Percentiles rank a stretch among this genome's conserved stretches.
phyloP scores from a whole-genome alignment of 2,329 filamentous ascomycete genomes.

The Claviceps africana region DNA sequence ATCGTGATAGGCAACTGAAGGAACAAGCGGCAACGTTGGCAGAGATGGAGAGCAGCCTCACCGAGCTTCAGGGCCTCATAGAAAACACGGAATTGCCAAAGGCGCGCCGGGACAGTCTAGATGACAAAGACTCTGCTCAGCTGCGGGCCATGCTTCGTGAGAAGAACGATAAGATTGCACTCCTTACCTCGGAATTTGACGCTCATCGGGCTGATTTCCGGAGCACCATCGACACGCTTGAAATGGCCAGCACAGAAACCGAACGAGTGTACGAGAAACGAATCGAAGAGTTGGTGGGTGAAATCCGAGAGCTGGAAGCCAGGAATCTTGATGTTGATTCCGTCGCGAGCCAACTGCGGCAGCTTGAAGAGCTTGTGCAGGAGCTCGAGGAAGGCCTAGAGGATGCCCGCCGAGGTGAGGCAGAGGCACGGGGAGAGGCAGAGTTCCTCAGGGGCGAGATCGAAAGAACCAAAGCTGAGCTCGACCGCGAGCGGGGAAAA shows the following conservation, averaged over 20 bases:
- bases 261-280: constrained; percentile 91
- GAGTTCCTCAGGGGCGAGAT: constrained; percentile 93
- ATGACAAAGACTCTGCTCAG: constrained; percentile 61
- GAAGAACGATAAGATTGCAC: constrained; percentile 92
- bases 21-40: constrained; percentile 71
- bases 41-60: constrained; percentile 80
- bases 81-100: constrained; percentile 35
- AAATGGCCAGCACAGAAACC: constrained; percentile 90
- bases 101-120: constrained; percentile 33
- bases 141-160: constrained; percentile 74
- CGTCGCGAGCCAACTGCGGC: constrained; percentile 82
- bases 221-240: constrained; percentile 90
- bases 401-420: constrained; percentile 84
- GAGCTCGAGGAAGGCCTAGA: constrained; percentile 94
- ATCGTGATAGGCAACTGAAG: constrained; percentile 74
- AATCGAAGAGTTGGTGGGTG: constrained; percentile 71
- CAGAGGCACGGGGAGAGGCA: constrained; percentile 87
- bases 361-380: constrained; percentile 88
- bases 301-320: constrained; percentile 70
- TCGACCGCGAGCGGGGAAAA: constrained; percentile 79
- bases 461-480: constrained; percentile 75
- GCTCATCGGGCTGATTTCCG: constrained; percentile 88
- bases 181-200: constrained; percentile 90
- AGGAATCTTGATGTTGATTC: constrained; percentile 80
- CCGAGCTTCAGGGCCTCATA: constrained; percentile 61